Evolutionary conservation across 306 rosid species (phyloP).

Genomic region (Rosa multiflora): DNA sequence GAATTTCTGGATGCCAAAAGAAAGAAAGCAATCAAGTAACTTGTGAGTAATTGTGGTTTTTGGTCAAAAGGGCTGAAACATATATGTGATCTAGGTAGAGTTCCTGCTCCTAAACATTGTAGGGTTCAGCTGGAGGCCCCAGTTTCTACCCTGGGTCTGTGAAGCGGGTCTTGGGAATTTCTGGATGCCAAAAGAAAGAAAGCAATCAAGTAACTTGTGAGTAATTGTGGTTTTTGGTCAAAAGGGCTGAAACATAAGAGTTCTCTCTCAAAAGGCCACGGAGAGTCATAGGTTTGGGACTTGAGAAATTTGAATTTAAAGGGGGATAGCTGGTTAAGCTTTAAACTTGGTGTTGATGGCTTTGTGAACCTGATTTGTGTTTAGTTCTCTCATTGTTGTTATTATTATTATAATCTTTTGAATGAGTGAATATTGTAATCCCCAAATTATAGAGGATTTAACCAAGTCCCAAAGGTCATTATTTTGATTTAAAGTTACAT

Average conservation of each 20-base stretch:
- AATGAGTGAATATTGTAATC: background rate
- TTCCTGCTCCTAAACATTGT: background rate
- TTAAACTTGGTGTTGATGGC: background rate
- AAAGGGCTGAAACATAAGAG: background rate
- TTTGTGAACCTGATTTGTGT: background rate
- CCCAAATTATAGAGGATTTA: background rate
- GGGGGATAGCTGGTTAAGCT: background rate
- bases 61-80: background rate
- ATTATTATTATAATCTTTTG: background rate
- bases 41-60: background rate
- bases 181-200: background rate
- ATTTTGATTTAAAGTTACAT: background rate
- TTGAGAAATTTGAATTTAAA: background rate
- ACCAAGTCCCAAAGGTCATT: background rate
- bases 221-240: background rate
- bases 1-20: background rate
- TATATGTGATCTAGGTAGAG: background rate
- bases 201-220: background rate
- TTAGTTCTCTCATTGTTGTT: background rate
- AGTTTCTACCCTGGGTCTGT: background rate
- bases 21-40: no score
- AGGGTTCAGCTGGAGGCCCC: background rate
- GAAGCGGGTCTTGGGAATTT: background rate
- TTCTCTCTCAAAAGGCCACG: background rate
- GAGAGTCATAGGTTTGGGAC: background rate